Conservation (phyloP, 1,139 yeast genomes). For the Debaryomycetaceae sp. region DNA sequence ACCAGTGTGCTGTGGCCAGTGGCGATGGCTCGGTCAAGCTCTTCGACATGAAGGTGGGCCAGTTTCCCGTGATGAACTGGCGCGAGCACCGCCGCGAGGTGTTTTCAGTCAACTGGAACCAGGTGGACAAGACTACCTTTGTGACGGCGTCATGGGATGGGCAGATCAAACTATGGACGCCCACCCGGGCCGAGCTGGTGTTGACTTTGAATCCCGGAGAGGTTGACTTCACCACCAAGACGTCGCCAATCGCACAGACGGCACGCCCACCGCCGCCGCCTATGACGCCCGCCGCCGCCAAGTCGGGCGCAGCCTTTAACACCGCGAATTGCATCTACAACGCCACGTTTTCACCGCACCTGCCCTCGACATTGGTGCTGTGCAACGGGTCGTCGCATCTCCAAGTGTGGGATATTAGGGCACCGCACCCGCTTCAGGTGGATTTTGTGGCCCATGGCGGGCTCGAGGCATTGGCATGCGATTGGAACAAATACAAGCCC, state of each 20-base stretch:
- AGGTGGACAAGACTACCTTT: conserved; percentile 68
- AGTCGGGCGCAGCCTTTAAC: conserved; percentile 15
- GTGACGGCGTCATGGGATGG: conserved; percentile 94
- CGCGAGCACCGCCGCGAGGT: conserved; percentile 83
- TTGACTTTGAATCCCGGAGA: conserved; percentile 47
- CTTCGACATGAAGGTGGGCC: conserved; percentile 66
- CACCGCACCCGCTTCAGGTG: conserved; percentile 56
- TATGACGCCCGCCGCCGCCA: conserved; percentile 24
- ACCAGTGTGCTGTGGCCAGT: conserved; percentile 74
- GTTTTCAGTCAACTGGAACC: conserved; percentile 84
- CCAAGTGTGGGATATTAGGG: conserved; percentile 81
- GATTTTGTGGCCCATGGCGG: conserved; percentile 75
- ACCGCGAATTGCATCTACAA: conserved; percentile 63
- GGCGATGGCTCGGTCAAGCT: conserved; percentile 89
- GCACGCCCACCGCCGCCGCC: conserved; percentile 34
- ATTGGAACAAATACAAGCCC: conserved; percentile 86
- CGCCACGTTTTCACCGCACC: conserved; percentile 83
- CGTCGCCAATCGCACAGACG: conserved; percentile 20
- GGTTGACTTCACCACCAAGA: conserved; percentile 26
- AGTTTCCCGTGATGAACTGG: conserved; percentile 73
- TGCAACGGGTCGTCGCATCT: conserved; percentile 79
- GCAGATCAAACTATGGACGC: conserved; percentile 68
- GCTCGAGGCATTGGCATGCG: conserved; percentile 73
- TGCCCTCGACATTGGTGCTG: conserved; percentile 64
- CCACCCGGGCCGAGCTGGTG: conserved; percentile 55